These are phyloP conservation scores for Agrocybe chaxingu DNA, from an alignment of 768 basidiomycete species.

Conservation along the genomic window DNA sequence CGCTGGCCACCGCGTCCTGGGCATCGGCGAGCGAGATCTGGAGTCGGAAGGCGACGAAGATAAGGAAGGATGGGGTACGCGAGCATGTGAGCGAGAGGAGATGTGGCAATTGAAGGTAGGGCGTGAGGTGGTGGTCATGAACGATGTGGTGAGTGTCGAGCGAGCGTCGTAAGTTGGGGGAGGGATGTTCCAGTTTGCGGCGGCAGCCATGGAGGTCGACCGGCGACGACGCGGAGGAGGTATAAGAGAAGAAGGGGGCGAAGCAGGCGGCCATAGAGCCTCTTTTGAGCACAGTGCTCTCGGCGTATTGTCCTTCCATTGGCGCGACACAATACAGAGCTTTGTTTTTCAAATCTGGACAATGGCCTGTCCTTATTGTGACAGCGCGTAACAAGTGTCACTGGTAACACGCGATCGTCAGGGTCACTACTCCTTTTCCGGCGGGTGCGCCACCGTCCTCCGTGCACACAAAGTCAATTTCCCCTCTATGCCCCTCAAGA, in stretches of 20 bases:
- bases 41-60: slow-evolving; percentile 85
- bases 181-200: slow-evolving; percentile 34
- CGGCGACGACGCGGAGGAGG: slow-evolving; percentile 37
- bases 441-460: too few species aligned
- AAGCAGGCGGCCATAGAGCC: slow-evolving; percentile 3
- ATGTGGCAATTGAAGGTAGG: slow-evolving; percentile 82
- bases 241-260: slow-evolving; percentile 19
- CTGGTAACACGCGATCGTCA: neutral
- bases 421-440: neutral
- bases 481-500: too few species aligned
- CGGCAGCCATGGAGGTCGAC: slow-evolving; percentile 38
- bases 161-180: slow-evolving; percentile 58
- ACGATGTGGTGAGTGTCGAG: slow-evolving; percentile 25
- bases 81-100: slow-evolving; percentile 85
- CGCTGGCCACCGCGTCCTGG: slow-evolving; percentile 60
- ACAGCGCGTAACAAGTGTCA: slow-evolving; percentile 2
- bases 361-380: slow-evolving; percentile 11
- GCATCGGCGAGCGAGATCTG: slow-evolving; percentile 70
- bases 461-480: too few species aligned
- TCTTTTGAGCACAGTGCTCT: neutral
- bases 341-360: slow-evolving; percentile 5
- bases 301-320: neutral
- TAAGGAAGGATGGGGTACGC: slow-evolving; percentile 83
- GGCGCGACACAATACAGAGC: neutral
- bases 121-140: slow-evolving; percentile 49